A percentile compares a stretch with the other conserved stretches of the same genome.
Conservation (phyloP, 1,284 basidiomycete genomes). For the Pisolithus thermaeus region DNA sequence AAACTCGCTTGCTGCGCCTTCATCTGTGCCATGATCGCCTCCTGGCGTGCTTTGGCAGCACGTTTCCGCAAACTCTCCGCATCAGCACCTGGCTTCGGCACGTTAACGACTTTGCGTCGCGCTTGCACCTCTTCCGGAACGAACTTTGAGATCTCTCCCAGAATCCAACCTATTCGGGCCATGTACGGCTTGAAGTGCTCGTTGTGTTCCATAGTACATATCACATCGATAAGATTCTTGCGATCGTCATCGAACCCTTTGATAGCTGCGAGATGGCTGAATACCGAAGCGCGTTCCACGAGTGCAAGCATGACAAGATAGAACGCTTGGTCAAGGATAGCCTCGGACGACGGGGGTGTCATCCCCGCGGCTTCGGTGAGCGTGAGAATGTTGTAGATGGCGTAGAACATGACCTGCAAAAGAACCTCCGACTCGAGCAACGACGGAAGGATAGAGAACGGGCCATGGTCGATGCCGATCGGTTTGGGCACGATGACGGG, state of each 20-base stretch:
- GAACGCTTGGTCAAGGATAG: slow-evolving; percentile 84
- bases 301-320: slow-evolving; percentile 83
- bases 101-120: slow-evolving; percentile 41
- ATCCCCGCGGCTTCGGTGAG: slow-evolving; percentile 52
- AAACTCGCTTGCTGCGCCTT: slow-evolving; percentile 87
- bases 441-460: slow-evolving; percentile 56
- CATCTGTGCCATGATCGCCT: slow-evolving; percentile 90
- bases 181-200: slow-evolving; percentile 69
- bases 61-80: slow-evolving; percentile 66
- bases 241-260: slow-evolving; percentile 53
- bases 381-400: slow-evolving; percentile 63
- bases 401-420: slow-evolving; percentile 73
- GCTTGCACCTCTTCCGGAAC: slow-evolving; percentile 51
- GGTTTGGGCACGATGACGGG: slow-evolving; percentile 73
- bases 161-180: slow-evolving; percentile 69
- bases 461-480: slow-evolving; percentile 59
- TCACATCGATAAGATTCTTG: slow-evolving; percentile 63
- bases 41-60: slow-evolving; percentile 81
- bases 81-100: slow-evolving; percentile 38
- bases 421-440: slow-evolving; percentile 65
- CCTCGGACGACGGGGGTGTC: slow-evolving; percentile 71
- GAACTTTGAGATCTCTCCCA: slow-evolving; percentile 52
- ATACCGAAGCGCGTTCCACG: slow-evolving; percentile 59
- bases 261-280: slow-evolving; percentile 52
- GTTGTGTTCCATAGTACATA: slow-evolving; percentile 73